Conservation (phyloP, 768 basidiomycete genomes). For the Kwoniella sp. region DNA sequence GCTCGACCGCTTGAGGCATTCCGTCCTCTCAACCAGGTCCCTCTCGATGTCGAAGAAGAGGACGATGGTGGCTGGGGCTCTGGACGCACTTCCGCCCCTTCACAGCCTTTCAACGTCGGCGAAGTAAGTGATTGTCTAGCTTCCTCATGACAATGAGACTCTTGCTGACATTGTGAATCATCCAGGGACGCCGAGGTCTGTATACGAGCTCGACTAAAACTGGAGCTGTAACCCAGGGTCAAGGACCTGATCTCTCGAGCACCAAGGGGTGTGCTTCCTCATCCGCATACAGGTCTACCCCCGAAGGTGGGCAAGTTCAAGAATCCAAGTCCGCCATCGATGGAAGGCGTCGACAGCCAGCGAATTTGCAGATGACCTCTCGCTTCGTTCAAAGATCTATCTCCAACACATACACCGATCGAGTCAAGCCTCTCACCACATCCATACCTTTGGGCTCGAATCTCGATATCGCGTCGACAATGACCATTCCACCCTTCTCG, state of each 20-base stretch:
- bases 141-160: neutral
- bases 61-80: slow-evolving; percentile 16
- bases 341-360: neutral
- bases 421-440: too few species aligned
- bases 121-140: neutral
- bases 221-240: too few species aligned
- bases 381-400: neutral
- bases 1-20: too few species aligned
- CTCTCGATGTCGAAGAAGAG: neutral
- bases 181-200: too few species aligned
- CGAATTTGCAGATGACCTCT: neutral
- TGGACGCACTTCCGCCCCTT: slow-evolving; percentile 4
- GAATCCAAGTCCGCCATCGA: too few species aligned
- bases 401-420: neutral
- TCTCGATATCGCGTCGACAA: too few species aligned
- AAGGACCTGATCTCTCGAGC: neutral
- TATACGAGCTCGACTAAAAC: neutral
- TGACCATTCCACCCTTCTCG: too few species aligned
- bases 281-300: too few species aligned
- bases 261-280: neutral
- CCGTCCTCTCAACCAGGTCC: too few species aligned
- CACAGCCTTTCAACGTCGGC: slow-evolving; percentile 7
- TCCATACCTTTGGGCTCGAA: too few species aligned
- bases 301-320: too few species aligned
- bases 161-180: neutral